Base-by-base conservation (phyloP, 2,329 filamentous ascomycete genomes). In the Diplodia corticola region DNA sequence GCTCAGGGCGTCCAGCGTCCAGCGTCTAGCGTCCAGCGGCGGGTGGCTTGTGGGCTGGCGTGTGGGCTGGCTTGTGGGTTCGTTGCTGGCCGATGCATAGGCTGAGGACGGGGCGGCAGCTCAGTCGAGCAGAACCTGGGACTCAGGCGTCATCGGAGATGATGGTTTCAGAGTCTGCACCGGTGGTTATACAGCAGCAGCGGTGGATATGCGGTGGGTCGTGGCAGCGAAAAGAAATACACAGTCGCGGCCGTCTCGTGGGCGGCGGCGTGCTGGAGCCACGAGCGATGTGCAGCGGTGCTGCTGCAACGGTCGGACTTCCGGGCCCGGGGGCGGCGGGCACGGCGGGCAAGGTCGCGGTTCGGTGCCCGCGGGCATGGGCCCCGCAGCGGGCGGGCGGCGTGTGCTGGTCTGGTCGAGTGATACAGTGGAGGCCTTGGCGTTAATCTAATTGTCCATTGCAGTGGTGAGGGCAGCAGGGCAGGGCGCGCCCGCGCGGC, bases 401-500 rank as follows among this genome's bases (percentile, higher is more conserved):
- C 17, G 35, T 28, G 57, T 61, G 57, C 17, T 60, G 69, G 70
- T 70, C 17, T 60, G 69, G 70, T 70, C 67, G 69, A 73, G 33
- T 55, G 66, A 67, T 69, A 70, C 68, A 70, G 66, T 60, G 60
- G 64, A 50, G 67, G 68, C 70, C 73, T 73, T 72, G 73, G 70
- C 65, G 5, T 70, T 63, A 73, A 73, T 73, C 70, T 71, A 68
- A 30, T 53, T 53, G 33, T 12, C 20, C 54, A 48, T 48, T 24
- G 55, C 24, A 22, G 26, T 35, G 40, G 66, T 67, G 69, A 66
- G 46, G 69, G 61, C 61, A 65, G 71, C 67, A 68, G 37, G 63
- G 67, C 66, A 68, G 67, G 66, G 68, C 26, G 33, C 15, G 54
- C 37, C 54, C 54, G 28, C 26, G 44, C 57, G 48, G 57, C 48